Conservation (phyloP, 805 yeast genomes). For the Wickerhamomyces bovis region DNA sequence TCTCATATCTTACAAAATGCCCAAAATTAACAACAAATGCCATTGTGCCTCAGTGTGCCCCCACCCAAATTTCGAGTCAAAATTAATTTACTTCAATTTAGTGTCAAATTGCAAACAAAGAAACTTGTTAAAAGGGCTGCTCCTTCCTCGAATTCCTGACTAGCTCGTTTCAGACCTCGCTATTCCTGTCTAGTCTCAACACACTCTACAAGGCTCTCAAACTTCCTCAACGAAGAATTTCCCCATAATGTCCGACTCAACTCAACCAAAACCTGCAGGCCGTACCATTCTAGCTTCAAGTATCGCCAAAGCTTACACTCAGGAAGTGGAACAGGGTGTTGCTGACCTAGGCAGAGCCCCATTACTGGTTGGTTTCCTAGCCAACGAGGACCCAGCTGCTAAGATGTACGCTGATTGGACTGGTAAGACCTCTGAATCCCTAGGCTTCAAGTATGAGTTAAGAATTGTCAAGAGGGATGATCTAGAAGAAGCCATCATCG, state of each 20-base stretch:
- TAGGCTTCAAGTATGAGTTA: conserved; percentile 83
- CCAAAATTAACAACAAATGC: background rate
- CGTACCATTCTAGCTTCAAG: conserved; percentile 82
- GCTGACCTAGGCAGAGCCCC: conserved; percentile 52
- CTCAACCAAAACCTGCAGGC: conserved; percentile 39
- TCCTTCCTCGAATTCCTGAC: background rate
- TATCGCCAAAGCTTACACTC: conserved; percentile 75
- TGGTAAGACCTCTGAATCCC: conserved; percentile 75
- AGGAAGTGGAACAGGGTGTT: conserved; percentile 63
- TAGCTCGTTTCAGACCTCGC: background rate
- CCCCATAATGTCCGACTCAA: conserved; percentile 18
- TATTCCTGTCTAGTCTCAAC: too few species aligned
- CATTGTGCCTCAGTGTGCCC: background rate
- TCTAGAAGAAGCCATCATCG: conserved; percentile 74
- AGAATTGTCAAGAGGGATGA: conserved; percentile 69
- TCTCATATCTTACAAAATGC: too few species aligned
- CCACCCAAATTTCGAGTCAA: background rate
- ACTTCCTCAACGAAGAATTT: background rate
- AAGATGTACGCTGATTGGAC: conserved; percentile 96
- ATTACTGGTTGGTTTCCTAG: conserved; percentile 81
- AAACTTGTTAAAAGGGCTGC: background rate
- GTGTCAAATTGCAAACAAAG: background rate
- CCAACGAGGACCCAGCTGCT: conserved; percentile 94
- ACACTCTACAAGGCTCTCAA: background rate
- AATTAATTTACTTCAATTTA: background rate